Percentiles rank a stretch among this genome's conserved stretches.
phyloP scores from a whole-genome alignment of 495 filamentous ascomycete species.

The Podospora tetraspora region DNA sequence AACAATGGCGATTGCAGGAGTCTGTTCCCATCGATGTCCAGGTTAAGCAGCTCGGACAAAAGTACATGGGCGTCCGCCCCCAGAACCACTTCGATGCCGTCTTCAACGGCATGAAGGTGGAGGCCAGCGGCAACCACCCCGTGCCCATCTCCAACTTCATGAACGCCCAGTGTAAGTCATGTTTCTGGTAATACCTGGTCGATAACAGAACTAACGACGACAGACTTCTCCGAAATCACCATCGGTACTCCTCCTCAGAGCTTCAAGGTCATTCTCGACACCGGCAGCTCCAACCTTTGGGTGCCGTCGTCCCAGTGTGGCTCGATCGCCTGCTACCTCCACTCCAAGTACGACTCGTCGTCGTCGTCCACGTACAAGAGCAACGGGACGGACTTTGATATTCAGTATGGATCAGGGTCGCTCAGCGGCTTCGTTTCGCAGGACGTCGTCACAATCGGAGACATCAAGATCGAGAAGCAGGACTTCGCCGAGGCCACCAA shows the following conservation, averaged over 20 bases:
- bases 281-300: slow-evolving; percentile 98
- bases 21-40: slow-evolving; percentile 75
- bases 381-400: slow-evolving; percentile 90
- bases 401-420: slow-evolving; percentile 92
- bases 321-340: slow-evolving; percentile 97
- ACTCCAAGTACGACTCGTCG: slow-evolving; percentile 91
- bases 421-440: slow-evolving; percentile 91
- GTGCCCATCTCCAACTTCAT: slow-evolving; percentile 95
- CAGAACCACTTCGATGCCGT: slow-evolving; percentile 62
- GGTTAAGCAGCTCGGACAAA: slow-evolving; percentile 74
- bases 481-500: slow-evolving; percentile 91
- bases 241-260: slow-evolving; percentile 87
- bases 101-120: slow-evolving; percentile 69
- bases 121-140: slow-evolving; percentile 63
- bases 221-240: slow-evolving; percentile 95
- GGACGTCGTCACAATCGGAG: slow-evolving; percentile 81
- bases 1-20: slow-evolving; percentile 45
- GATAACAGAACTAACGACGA: neutral
- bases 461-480: slow-evolving; percentile 79
- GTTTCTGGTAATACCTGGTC: neutral
- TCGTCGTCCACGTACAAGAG: slow-evolving; percentile 86
- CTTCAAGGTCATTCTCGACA: slow-evolving; percentile 99
- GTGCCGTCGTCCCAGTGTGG: slow-evolving; percentile 86
- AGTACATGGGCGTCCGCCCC: slow-evolving; percentile 86
- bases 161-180: slow-evolving; percentile 89